Base-by-base conservation (phyloP, 441 rosid species). In the Eutrema salsugineum region DNA sequence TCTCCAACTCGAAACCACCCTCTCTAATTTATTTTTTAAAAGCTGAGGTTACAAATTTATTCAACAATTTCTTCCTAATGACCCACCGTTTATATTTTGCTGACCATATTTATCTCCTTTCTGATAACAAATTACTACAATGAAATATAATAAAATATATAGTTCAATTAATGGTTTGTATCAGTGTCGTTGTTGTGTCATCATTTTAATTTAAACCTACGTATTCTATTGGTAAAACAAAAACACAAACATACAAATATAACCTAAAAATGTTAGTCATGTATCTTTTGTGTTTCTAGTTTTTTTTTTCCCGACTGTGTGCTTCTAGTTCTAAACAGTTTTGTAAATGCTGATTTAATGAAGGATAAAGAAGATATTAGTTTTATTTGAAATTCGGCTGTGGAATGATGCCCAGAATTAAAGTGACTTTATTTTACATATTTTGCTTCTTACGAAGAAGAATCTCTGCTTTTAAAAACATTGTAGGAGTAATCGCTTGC, bases 401-500 rank as follows among this genome's bases (percentile, higher is more conserved):
- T 63, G 24, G 11, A 47, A 56, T 36, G 64, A 76, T 69, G 57
- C 48, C 15, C 20, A 9, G 15, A 48, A 64, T 48, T 32, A 70
- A 76, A 49, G 71, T 43, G 4, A 14, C 62, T 63, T 76, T 70
- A 27, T 8, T 38, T 64, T 54, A 55, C 40, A 35, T 55, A 56
- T 55, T 46, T 63, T 69, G 70, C 71, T 33, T 63, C 61, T 64
- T 50, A 56, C 56, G 58, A 76, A 43, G 68, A 70, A 50, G 71
- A 48, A 57, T 75, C 24, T 62, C 67, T 70, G 48, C 67, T 63
- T 76, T 73, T 50, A 1, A 53, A 36, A 55, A 61, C 49, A 46
- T 54, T 27, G 19, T 53, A 51, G 30, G 14, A 51, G 59, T 46
- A 54, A 70, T 69, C 75, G 63, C 30, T 69, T 46, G 14, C 66